A percentile compares a stretch with the other conserved stretches of the same genome.
phyloP scores from a whole-genome alignment of 1,284 basidiomycete genomes.

The Microbotryum silenes-acaulis region DNA sequence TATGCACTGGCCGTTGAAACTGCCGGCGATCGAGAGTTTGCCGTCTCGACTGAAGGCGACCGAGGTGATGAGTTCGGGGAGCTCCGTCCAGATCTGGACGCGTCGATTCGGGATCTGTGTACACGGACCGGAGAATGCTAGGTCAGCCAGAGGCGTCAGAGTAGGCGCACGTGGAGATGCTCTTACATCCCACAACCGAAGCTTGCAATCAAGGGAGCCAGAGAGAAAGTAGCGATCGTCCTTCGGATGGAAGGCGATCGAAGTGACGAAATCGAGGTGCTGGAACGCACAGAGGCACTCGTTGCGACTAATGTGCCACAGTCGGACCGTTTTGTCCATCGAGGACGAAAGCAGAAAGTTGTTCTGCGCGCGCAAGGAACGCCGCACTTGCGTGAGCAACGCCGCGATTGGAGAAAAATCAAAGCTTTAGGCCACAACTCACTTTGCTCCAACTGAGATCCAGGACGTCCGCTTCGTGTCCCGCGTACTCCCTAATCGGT shows the following conservation, averaged over 20 bases:
- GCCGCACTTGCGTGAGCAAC: no score
- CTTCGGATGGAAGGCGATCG: slow-evolving; percentile 38
- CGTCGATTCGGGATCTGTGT: slow-evolving; percentile 29
- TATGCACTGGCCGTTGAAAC: slow-evolving; percentile 37
- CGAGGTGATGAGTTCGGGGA: slow-evolving; percentile 41
- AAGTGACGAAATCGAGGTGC: slow-evolving; percentile 42
- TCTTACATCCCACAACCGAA: slow-evolving; percentile 40
- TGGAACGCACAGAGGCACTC: slow-evolving; percentile 41
- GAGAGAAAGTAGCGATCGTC: slow-evolving; percentile 44
- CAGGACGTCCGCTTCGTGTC: slow-evolving; percentile 41
- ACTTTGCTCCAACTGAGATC: slow-evolving; percentile 43
- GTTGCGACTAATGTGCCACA: slow-evolving; percentile 41
- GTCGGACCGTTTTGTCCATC: slow-evolving; percentile 43
- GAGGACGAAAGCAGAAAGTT: slow-evolving; percentile 41
- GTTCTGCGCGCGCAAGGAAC: slow-evolving; percentile 27
- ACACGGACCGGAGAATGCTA: not conserved
- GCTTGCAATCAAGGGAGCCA: slow-evolving; percentile 41
- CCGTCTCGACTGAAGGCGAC: slow-evolving; percentile 40
- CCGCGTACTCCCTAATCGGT: slow-evolving; percentile 38
- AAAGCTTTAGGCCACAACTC: not conserved
- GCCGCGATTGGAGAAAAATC: not conserved
- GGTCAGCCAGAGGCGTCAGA: not conserved
- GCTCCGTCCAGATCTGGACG: slow-evolving; percentile 34
- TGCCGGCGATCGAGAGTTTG: slow-evolving; percentile 38
- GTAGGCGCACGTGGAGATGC: not conserved